Percentiles rank a stretch among this genome's conserved stretches.
Evolutionary conservation across 345 rosid species (phyloP).

Genomic region (Linum tenue): DNA sequence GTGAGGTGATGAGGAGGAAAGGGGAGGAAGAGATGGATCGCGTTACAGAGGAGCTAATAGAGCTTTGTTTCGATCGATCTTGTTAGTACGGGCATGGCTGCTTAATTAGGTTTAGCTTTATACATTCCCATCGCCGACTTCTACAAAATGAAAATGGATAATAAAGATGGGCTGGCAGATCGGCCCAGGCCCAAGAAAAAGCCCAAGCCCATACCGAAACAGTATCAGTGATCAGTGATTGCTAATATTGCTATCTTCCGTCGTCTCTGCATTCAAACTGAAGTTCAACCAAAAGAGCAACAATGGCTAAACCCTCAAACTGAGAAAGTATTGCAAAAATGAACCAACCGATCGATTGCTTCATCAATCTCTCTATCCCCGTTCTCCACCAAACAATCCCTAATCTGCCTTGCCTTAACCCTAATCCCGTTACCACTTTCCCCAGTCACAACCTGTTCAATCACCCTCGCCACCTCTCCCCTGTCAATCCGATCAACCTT

Average conservation of each 20-base stretch:
- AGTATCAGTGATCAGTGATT: too few relatives aligned
- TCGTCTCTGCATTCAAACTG: too few relatives aligned
- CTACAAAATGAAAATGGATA: too few relatives aligned
- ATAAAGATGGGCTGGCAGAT: too few relatives aligned
- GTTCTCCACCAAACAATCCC: not conserved
- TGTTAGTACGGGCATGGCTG: too few relatives aligned
- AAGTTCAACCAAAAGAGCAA: too few relatives aligned
- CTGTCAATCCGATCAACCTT: not conserved
- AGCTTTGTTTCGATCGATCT: not conserved
- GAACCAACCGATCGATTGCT: not conserved
- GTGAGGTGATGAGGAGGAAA: slow-evolving; percentile 11
- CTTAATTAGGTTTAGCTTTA: too few relatives aligned
- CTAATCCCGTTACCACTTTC: not conserved
- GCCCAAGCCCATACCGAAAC: too few relatives aligned
- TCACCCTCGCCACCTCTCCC: not conserved
- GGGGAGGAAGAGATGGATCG: slow-evolving; percentile 20
- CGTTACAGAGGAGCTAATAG: slow-evolving; percentile 12
- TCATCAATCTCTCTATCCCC: not conserved
- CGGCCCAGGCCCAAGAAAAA: too few relatives aligned
- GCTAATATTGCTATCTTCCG: too few relatives aligned
- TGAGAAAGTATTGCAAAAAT: not conserved
- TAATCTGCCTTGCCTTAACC: too few relatives aligned
- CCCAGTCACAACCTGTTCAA: not conserved
- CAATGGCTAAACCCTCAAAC: not conserved
- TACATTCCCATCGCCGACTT: too few relatives aligned